phyloP scores from a whole-genome alignment of 169 alveolate genomes.

The Plasmodium gonderi region DNA sequence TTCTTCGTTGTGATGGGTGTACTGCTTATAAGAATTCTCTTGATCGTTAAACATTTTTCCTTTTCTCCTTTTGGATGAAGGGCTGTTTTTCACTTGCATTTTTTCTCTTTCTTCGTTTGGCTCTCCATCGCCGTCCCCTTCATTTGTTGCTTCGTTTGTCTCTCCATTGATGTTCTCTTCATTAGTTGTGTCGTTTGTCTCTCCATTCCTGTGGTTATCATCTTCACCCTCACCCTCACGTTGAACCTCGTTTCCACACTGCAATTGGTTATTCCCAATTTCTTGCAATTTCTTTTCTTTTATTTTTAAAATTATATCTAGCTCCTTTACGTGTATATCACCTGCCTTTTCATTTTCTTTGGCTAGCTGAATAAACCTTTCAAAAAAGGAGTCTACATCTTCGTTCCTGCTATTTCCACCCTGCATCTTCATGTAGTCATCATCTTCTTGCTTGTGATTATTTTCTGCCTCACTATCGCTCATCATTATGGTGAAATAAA shows the following conservation, averaged over 20 bases:
- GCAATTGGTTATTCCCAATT: no score
- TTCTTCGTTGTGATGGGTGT: not conserved
- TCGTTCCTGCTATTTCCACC: not conserved
- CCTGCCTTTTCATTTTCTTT: slow-evolving; percentile 26
- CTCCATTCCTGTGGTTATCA: no score
- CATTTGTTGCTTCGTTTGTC: not conserved
- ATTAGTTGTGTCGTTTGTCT: no score
- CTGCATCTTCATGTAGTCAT: not conserved
- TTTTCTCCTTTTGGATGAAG: not conserved
- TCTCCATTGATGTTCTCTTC: no score
- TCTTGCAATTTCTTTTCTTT: not conserved
- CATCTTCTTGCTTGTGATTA: not conserved
- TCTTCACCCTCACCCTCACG: no score
- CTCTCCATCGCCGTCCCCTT: not conserved
- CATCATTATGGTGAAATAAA: slow-evolving; percentile 13
- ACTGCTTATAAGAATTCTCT: no score
- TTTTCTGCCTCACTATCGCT: not conserved
- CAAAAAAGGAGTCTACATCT: slow-evolving; percentile 23
- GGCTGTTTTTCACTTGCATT: not conserved
- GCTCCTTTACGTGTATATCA: slow-evolving; percentile 6
- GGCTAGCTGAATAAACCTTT: slow-evolving; percentile 15
- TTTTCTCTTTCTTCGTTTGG: not conserved
- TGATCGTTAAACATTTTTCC: no score
- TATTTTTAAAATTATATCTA: slow-evolving; percentile 33
- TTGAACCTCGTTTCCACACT: no score